Conservation (phyloP, 805 yeast genomes). For the Candida vaughaniae region DNA sequence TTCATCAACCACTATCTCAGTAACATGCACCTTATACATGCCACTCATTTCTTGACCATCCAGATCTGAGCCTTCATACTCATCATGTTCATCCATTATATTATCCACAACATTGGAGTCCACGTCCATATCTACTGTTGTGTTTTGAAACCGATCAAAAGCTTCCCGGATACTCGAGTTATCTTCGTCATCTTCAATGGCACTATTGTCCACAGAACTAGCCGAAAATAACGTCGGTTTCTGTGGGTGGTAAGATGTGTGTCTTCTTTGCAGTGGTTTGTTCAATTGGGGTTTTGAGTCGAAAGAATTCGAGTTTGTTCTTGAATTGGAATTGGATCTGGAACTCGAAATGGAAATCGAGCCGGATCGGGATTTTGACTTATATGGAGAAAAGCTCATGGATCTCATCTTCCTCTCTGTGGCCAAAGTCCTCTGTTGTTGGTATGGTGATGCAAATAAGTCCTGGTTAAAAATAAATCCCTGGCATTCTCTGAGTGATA, state of each 20-base stretch:
- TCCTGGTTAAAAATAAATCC: conserved; percentile 80
- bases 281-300: too few relatives aligned
- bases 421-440: conserved; percentile 47
- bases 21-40: conserved; percentile 38
- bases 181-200: conserved; percentile 17
- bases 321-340: neutral
- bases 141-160: conserved; percentile 10
- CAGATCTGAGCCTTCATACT: too few relatives aligned
- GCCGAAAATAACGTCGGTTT: conserved; percentile 6
- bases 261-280: conserved; percentile 7
- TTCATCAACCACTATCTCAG: conserved; percentile 40
- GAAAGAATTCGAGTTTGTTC: neutral
- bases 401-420: conserved; percentile 34
- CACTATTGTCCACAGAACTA: conserved; percentile 13
- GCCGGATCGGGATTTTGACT: neutral
- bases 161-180: conserved; percentile 10
- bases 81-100: conserved; percentile 11
- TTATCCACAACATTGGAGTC: conserved; percentile 11
- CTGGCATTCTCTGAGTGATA: conserved; percentile 60
- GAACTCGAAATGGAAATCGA: conserved; percentile 1
- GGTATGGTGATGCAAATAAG: conserved; percentile 68
- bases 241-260: conserved; percentile 10
- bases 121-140: conserved; percentile 12
- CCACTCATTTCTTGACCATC: conserved; percentile 13
- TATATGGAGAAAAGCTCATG: too few relatives aligned